Evolutionary conservation across 176 grass and related monocot species (phyloP), one percentile per base, ranked within the genome.

Genomic region (Musa troglodytarum): DNA sequence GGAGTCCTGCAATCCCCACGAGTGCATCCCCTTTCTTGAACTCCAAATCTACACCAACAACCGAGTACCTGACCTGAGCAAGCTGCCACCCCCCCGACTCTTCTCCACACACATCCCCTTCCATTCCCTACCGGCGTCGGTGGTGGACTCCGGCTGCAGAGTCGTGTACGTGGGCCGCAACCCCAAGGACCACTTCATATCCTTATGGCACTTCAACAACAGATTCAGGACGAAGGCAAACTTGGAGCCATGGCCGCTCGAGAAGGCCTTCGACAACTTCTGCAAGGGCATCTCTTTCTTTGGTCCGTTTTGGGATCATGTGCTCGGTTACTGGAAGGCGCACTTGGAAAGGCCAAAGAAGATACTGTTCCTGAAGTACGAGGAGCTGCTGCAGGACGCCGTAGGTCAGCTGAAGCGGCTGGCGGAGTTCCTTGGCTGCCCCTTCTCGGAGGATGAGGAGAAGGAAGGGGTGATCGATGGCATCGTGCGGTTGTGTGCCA

Each of bases 351-450:
- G 14, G 26, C 83, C 83, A 5, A 1, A n/a, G 2, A 50, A 80
- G 52, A 78, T 81, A 29, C 16, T 85, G 55, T 85, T 85, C 68
- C 2, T 81, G 11, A 81, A 50, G 28, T 77, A 81, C 52, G 78
- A 85, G 74, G 83, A 77, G 74, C 23, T 81, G 57, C 14, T 10
- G 0, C 9, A 21, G 6, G 68, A 81, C 77, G 20, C 78, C 2
- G 56, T 24, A 7, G 67, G 26, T 2, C 51, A 77, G 10, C 50
- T 81, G 56, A 50, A 53, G 22, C 26, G 58, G 51, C 57, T 81
- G 8, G 78, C 58, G 0, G 67, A 76, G 15, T 77, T 85, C 67
- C 10, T 77, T 0, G 81, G 66, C 1, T 1, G 49, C 34, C 74
- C 65, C 2, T 82, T 82, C 59, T 61, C 64, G 11, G 65, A 8